These are phyloP conservation scores for Peronospora destructor DNA, from an alignment of 352 stramenopile genomes.

Conservation along the genomic window DNA sequence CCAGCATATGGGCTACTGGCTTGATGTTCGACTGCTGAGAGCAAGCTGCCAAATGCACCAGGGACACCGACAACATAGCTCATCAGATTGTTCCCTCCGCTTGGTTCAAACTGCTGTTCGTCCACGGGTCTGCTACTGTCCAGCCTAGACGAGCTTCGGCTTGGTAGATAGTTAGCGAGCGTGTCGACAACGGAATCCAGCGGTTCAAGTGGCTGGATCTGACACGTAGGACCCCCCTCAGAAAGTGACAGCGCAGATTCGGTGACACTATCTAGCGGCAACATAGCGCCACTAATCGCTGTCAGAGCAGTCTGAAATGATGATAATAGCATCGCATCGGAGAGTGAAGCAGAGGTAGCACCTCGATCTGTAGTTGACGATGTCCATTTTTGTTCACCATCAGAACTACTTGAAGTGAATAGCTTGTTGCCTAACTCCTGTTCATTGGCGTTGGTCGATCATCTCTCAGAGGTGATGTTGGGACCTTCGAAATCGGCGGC, in stretches of 20 bases:
- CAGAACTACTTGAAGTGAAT: slow-evolving; percentile 6
- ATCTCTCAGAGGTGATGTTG: slow-evolving; percentile 12
- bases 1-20: slow-evolving; percentile 11
- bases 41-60: slow-evolving; percentile 11
- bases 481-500: slow-evolving; percentile 8
- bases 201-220: slow-evolving; percentile 31
- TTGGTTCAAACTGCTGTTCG: slow-evolving; percentile 17
- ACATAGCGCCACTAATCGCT: slow-evolving; percentile 10
- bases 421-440: slow-evolving; percentile 1
- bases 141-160: slow-evolving; percentile 1
- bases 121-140: slow-evolving; percentile 9
- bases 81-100: slow-evolving; percentile 16
- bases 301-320: slow-evolving; percentile 30
- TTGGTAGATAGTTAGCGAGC: slow-evolving; percentile 35
- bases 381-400: slow-evolving; percentile 2
- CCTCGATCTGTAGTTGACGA: not conserved
- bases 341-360: slow-evolving; percentile 14
- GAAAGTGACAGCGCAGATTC: slow-evolving; percentile 6
- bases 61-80: not conserved
- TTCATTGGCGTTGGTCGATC: not conserved
- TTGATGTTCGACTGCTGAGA: slow-evolving; percentile 13
- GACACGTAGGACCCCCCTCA: slow-evolving; percentile 1
- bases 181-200: slow-evolving; percentile 27
- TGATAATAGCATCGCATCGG: slow-evolving; percentile 43
- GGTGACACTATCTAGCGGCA: slow-evolving; percentile 5